Conservation (phyloP, 1,284 basidiomycete species). For the Athelia sp. region DNA sequence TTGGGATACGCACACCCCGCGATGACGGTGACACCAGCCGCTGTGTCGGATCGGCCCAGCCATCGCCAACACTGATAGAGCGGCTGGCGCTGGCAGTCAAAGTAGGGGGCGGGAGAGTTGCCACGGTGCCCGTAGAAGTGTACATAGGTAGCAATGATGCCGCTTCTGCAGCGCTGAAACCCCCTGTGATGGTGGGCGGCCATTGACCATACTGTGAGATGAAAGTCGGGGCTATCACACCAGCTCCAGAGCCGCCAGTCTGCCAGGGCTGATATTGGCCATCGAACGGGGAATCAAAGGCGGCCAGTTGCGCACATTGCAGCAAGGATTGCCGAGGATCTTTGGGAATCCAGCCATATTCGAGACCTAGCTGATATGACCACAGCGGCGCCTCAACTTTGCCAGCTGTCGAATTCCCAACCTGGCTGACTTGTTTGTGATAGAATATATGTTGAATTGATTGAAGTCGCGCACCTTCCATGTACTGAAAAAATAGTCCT, state of each 20-base stretch:
- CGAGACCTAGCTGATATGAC: slow-evolving; percentile 80
- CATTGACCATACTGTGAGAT: slow-evolving; percentile 43
- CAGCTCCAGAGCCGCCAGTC: slow-evolving; percentile 74
- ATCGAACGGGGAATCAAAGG: slow-evolving; percentile 49
- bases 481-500: slow-evolving; percentile 35
- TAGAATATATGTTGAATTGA: background rate
- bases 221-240: slow-evolving; percentile 46
- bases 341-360: slow-evolving; percentile 74
- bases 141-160: slow-evolving; percentile 59
- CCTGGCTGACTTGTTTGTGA: slow-evolving; percentile 29
- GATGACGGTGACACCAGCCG: slow-evolving; percentile 48
- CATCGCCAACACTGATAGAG: slow-evolving; percentile 53
- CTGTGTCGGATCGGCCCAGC: slow-evolving; percentile 72
- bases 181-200: slow-evolving; percentile 48
- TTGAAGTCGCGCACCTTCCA: slow-evolving; percentile 24
- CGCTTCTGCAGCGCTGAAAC: slow-evolving; percentile 9
- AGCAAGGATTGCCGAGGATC: slow-evolving; percentile 74
- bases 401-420: slow-evolving; percentile 63
- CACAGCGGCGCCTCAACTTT: slow-evolving; percentile 66
- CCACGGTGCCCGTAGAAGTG: slow-evolving; percentile 61
- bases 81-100: slow-evolving; percentile 41
- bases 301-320: slow-evolving; percentile 43
- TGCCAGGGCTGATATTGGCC: slow-evolving; percentile 64
- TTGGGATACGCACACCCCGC: slow-evolving; percentile 54
- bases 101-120: slow-evolving; percentile 52